Evolutionary conservation across 2,329 filamentous ascomycete genomes (phyloP).

Genomic region (Trichoderma hamatum): DNA sequence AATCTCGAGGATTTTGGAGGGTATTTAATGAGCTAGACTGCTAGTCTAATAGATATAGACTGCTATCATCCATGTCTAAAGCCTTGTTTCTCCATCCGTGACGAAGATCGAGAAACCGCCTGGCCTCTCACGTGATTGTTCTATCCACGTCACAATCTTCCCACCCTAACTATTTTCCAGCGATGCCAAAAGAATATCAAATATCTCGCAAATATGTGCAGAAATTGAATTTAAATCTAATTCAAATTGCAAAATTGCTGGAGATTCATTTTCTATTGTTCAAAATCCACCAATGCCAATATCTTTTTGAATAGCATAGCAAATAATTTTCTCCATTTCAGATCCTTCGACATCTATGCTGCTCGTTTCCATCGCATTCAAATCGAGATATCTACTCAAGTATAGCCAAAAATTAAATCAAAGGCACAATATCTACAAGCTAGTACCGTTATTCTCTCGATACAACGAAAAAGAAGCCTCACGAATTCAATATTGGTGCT

Average conservation of each 20-base stretch:
- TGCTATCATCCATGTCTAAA: too few species aligned
- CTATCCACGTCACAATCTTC: not conserved
- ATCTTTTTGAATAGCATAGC: accelerated
- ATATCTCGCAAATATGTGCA: not conserved
- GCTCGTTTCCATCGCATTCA: not conserved
- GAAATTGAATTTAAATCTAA: not conserved
- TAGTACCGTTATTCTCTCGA: not conserved
- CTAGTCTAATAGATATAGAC: not conserved
- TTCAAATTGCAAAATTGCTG: not conserved
- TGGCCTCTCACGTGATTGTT: not conserved
- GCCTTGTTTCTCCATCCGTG: too few species aligned
- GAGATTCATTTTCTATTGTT: not conserved
- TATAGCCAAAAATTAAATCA: not conserved
- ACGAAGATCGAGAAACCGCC: not conserved
- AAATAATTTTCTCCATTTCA: not conserved
- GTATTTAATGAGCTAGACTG: not conserved
- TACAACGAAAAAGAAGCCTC: not conserved
- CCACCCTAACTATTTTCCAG: not conserved
- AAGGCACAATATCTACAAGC: too few species aligned
- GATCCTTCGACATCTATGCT: not conserved
- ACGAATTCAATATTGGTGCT: not conserved
- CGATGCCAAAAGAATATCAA: not conserved
- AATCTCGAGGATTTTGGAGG: not conserved
- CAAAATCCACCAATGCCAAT: not conserved
- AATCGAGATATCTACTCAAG: not conserved